Evolutionary conservation across 805 yeast genomes (phyloP).

Genomic region (Wickerhamiella azymoides): DNA sequence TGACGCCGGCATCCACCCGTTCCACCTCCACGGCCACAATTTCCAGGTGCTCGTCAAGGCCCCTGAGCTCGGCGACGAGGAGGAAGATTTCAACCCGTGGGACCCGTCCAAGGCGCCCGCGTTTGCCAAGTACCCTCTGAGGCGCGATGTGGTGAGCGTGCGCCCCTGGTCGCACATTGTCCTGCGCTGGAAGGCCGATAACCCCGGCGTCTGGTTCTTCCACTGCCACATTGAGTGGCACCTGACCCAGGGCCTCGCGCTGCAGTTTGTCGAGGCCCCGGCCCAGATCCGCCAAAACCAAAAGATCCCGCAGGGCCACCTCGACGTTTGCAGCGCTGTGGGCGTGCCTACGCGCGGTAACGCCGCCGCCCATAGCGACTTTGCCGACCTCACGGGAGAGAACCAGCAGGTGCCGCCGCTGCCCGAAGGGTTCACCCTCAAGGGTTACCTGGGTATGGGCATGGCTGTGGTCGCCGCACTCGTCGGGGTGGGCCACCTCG

Average conservation of each 20-base stretch:
- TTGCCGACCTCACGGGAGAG: conserved; percentile 56
- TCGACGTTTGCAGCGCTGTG: conserved; percentile 42
- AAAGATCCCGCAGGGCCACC: conserved; percentile 47
- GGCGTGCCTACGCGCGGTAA: conserved; percentile 54
- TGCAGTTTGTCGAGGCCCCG: conserved; percentile 77
- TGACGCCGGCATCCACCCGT: conserved; percentile 91
- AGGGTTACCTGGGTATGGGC: conserved; percentile 86
- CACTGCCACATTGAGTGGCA: conserved; percentile 99
- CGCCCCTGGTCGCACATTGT: conserved; percentile 77
- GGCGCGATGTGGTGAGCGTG: conserved; percentile 69
- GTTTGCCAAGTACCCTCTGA: conserved; percentile 64
- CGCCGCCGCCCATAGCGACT: conserved; percentile 74
- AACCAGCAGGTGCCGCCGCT: conserved; percentile 50
- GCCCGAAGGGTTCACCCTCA: conserved; percentile 86
- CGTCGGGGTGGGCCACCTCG: conserved; percentile 63
- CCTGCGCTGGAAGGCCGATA: conserved; percentile 76
- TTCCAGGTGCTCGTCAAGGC: conserved; percentile 69
- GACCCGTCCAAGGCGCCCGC: conserved; percentile 37
- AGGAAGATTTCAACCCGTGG: conserved; percentile 38
- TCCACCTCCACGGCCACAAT: conserved; percentile 90
- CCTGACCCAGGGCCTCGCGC: conserved; percentile 82
- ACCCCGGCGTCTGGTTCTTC: conserved; percentile 98
- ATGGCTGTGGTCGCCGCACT: conserved; percentile 80
- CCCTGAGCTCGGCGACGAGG: conserved; percentile 35
- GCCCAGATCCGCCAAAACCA: conserved; percentile 39